These are phyloP conservation scores for Eragrostis curvula DNA, from an alignment of 176 grass and related monocot genomes.

Conservation along the genomic window DNA sequence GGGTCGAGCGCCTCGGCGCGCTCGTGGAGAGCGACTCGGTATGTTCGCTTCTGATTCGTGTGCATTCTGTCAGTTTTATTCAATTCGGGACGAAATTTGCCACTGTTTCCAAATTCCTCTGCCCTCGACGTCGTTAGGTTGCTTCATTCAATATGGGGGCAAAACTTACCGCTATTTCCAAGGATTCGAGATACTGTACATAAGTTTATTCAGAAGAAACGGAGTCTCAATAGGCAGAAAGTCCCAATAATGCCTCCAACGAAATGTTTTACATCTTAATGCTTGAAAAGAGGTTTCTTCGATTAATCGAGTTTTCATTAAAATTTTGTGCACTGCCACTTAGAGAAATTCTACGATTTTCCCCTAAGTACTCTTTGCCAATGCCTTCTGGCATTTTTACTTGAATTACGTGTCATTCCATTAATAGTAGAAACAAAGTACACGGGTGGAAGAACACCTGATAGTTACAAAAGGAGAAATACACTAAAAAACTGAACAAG, in stretches of 20 bases:
- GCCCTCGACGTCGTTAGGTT: neutral
- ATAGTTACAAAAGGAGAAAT: no score
- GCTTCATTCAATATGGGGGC: neutral
- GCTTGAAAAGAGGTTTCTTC: neutral
- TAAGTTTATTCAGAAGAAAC: neutral
- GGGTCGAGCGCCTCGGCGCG: constrained; percentile 41
- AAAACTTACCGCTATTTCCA: neutral
- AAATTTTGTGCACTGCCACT: neutral
- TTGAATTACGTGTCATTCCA: no score
- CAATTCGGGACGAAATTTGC: neutral
- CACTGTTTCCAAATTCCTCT: neutral
- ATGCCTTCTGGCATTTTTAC: no score
- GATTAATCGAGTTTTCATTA: neutral
- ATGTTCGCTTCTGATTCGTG: neutral
- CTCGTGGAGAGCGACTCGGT: constrained; percentile 46
- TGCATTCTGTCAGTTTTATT: neutral
- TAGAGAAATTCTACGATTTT: no score
- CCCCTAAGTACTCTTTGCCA: no score
- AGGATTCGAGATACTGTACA: neutral
- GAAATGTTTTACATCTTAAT: neutral
- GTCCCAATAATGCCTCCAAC: neutral
- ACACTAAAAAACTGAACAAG: no score
- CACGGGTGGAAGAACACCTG: no score
- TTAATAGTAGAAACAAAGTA: no score
- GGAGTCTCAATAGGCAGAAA: neutral